Conservation (phyloP, 1,284 basidiomycete species). For the Pseudozyma thailandica region DNA sequence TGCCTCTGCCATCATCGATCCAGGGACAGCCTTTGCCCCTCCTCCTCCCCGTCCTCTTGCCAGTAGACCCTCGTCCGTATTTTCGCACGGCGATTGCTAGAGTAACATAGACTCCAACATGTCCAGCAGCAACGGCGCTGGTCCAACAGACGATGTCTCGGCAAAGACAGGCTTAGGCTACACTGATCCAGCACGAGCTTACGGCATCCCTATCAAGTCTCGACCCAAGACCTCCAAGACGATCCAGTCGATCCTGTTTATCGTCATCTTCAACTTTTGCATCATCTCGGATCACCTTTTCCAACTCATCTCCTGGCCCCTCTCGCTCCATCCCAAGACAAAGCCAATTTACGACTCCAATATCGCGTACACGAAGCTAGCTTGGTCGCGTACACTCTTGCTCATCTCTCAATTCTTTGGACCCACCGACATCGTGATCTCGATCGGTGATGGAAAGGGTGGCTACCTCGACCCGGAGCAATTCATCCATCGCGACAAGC, state of each 20-base stretch:
- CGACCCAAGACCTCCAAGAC: conserved; percentile 26
- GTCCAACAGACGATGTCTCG: conserved; percentile 17
- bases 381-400: conserved; percentile 45
- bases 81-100: no score
- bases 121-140: neutral
- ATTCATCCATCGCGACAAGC: conserved; percentile 42
- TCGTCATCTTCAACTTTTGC: conserved; percentile 52
- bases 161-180: conserved; percentile 40
- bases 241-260: conserved; percentile 49
- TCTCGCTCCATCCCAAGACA: conserved; percentile 38
- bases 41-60: no score
- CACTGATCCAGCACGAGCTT: conserved; percentile 8
- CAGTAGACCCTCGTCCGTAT: no score
- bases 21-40: no score
- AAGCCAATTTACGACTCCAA: conserved; percentile 29
- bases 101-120: conserved; percentile 5
- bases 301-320: conserved; percentile 51
- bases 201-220: conserved; percentile 45
- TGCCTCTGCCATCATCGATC: no score
- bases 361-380: conserved; percentile 54
- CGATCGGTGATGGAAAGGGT: conserved; percentile 50
- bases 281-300: conserved; percentile 46
- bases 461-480: conserved; percentile 48
- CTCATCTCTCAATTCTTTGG: conserved; percentile 59
- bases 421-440: conserved; percentile 55